Conservation (phyloP, 345 rosid species). For the Eutrema japonicum region DNA sequence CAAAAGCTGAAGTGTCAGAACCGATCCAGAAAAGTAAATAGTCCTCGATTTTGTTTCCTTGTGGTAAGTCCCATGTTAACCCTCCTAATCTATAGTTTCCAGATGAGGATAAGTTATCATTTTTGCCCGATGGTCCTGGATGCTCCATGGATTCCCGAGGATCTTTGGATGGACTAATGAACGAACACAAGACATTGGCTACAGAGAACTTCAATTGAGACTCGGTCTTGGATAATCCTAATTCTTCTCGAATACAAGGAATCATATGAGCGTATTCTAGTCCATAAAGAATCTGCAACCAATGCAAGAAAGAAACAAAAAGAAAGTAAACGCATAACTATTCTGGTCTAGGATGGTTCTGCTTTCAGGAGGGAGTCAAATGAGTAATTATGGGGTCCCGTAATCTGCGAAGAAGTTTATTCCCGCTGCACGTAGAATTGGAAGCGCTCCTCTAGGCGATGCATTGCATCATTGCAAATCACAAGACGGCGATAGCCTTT, state of each 20-base stretch:
- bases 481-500: too few species aligned
- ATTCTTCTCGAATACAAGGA: slow-evolving; percentile 53
- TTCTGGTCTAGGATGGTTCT: too few species aligned
- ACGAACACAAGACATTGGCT: slow-evolving; percentile 63
- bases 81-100: slow-evolving; percentile 67
- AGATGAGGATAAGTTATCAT: slow-evolving; percentile 34
- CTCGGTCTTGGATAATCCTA: slow-evolving; percentile 33
- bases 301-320: neutral
- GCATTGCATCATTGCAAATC: too few species aligned
- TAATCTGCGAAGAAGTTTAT: too few species aligned
- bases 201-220: slow-evolving; percentile 46
- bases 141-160: slow-evolving; percentile 44
- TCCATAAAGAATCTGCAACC: slow-evolving; percentile 81
- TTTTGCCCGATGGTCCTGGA: slow-evolving; percentile 36
- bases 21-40: slow-evolving; percentile 81
- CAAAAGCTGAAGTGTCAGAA: slow-evolving; percentile 75
- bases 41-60: slow-evolving; percentile 68
- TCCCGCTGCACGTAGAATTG: too few species aligned
- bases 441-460: too few species aligned
- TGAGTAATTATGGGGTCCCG: too few species aligned
- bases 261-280: slow-evolving; percentile 78
- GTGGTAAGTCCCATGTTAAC: slow-evolving; percentile 70
- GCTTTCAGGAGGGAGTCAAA: too few species aligned
- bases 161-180: slow-evolving; percentile 54
- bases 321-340: too few species aligned